Percentiles rank a stretch among this genome's conserved stretches.
These are phyloP conservation scores for Cercis canadensis DNA, from an alignment of 306 rosid species.

Conservation along the genomic window DNA sequence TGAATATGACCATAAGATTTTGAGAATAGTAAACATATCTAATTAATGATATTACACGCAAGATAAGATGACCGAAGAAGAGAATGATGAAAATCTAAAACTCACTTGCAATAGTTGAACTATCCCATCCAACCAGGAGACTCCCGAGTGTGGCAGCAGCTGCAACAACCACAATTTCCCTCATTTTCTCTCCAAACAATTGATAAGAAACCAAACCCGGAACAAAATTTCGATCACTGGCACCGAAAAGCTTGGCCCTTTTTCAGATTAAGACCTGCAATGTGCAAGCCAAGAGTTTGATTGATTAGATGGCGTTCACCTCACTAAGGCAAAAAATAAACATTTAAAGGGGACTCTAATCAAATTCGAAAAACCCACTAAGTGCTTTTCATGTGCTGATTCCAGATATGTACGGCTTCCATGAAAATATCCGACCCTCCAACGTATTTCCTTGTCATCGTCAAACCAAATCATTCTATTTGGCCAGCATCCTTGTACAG, in stretches of 20 bases:
- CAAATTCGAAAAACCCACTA: background rate
- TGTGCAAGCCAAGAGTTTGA: background rate
- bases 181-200: constrained; percentile 42
- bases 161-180: constrained; percentile 85
- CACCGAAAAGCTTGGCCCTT: constrained; percentile 5
- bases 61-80: background rate
- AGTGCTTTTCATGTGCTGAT: background rate
- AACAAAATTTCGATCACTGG: constrained; percentile 29
- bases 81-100: background rate
- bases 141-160: constrained; percentile 93
- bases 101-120: constrained; percentile 91
- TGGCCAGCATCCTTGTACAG: background rate
- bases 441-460: background rate
- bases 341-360: background rate
- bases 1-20: background rate
- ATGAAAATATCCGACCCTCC: background rate
- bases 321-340: too few species aligned
- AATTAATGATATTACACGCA: background rate
- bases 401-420: background rate
- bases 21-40: background rate
- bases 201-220: background rate
- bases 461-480: background rate
- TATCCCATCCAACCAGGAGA: constrained; percentile 92
- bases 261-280: constrained; percentile 23
- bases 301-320: background rate